Base-by-base conservation (phyloP, 2,329 filamentous ascomycete genomes). In the Clonostachys chloroleuca region DNA sequence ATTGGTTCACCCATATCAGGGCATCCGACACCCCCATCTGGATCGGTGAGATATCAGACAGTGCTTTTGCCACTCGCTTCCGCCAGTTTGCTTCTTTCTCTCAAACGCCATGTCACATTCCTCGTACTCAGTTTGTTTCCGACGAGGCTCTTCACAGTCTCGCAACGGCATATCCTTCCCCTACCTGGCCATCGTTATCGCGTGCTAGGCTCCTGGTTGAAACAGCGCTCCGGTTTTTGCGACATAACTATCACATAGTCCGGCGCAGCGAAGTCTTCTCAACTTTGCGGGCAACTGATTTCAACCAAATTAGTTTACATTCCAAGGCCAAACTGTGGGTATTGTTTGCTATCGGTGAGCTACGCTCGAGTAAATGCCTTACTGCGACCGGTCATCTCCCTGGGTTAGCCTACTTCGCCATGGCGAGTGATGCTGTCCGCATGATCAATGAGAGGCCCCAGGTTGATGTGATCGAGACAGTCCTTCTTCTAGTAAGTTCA, bases 291-390 rank as follows among this genome's bases (percentile, higher is more conserved):
- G 60, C 64, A 16, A 58, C 63, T 0, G 63, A 66, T 37, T 58
- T 60, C 4, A 52, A 56, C 6, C 63, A 60, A 12, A 60, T 58
- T 5, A 62, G 66, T 35, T 58, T 60, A 1, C 50, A 70, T 0
- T 49, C 61, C 0, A 63, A 60, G 12, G 68, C 67, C 50, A 73
- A 73, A 41, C 47, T 75, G 0, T 72, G 68, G 59, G 69, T 66
- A 0, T 42, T 75, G 5, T 71, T 75, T 49, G 72, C 72, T 0
- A 59, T 75, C 6, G 72, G 72, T 0, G 70, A 74, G 47, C 64
- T 70, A 34, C 74, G 73, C 33, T 72, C 72, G 0, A 67, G 14
- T 0, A 58, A 68, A n/a, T 56, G 56, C 1, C 62, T 65, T 4
- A 62, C 64, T 2, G 56, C 61, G 1, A 62, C 61, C 8, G 52